Percentiles rank a stretch among this genome's conserved stretches.
These are phyloP conservation scores for Hericium coralloides DNA, from an alignment of 768 basidiomycete species.

Conservation along the genomic window DNA sequence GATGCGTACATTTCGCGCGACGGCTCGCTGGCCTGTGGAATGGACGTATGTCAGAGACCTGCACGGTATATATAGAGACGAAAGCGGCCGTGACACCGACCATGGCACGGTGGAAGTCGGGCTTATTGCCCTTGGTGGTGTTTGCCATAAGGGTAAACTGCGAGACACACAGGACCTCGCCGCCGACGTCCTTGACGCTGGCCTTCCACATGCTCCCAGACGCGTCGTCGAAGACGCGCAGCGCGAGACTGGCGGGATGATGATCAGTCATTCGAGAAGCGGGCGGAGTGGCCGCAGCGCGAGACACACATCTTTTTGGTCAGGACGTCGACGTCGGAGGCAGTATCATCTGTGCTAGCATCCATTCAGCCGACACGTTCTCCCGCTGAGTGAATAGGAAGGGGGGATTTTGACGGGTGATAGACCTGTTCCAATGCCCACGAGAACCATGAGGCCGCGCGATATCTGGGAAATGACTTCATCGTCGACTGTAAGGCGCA, in stretches of 20 bases:
- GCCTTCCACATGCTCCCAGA: conserved; percentile 74
- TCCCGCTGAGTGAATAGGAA: conserved; percentile 1
- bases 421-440: conserved; percentile 79
- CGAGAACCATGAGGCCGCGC: conserved; percentile 79
- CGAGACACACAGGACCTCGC: conserved; percentile 89
- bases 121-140: conserved; percentile 81
- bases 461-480: conserved; percentile 76
- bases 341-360: conserved; percentile 64
- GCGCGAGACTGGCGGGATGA: conserved; percentile 41
- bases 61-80: not conserved
- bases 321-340: conserved; percentile 59
- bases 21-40: conserved; percentile 47
- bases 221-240: conserved; percentile 65
- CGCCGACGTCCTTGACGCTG: conserved; percentile 79
- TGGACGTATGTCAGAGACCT: not conserved
- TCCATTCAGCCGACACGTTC: conserved; percentile 12
- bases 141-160: conserved; percentile 90
- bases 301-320: conserved; percentile 72
- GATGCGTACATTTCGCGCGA: conserved; percentile 63
- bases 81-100: conserved; percentile 28
- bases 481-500: conserved; percentile 51
- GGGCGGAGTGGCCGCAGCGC: not conserved
- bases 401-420: conserved; percentile 1
- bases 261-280: not conserved
- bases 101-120: conserved; percentile 93